These are phyloP conservation scores for Citrus sinensis DNA, from an alignment of 345 rosid genomes.

Conservation along the genomic window DVS_A1.0 CM039162.1:26847501-26848000, in stretches of 20 bases:
- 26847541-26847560: slow-evolving; percentile 15
- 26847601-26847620: not conserved
- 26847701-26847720: not conserved
- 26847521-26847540: slow-evolving; percentile 21
- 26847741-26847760: no score
- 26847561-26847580: not conserved
- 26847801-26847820: no score
- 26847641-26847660: not conserved
- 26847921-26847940: not conserved
- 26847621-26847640: not conserved
- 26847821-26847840: not conserved
- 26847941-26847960: not conserved
- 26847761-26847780: no score
- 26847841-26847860: not conserved
- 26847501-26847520: slow-evolving; percentile 15
- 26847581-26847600: not conserved
- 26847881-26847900: not conserved
- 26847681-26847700: not conserved
- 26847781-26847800: no score
- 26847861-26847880: slow-evolving; percentile 3
- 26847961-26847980: slow-evolving; percentile 4
- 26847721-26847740: not conserved
- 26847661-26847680: not conserved
- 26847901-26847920: not conserved
- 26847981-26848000: slow-evolving; percentile 17